Percentiles rank a stretch among this genome's conserved stretches.
Conservation (phyloP, 2,329 filamentous ascomycete genomes). For the Sarocladium strictum region DNA sequence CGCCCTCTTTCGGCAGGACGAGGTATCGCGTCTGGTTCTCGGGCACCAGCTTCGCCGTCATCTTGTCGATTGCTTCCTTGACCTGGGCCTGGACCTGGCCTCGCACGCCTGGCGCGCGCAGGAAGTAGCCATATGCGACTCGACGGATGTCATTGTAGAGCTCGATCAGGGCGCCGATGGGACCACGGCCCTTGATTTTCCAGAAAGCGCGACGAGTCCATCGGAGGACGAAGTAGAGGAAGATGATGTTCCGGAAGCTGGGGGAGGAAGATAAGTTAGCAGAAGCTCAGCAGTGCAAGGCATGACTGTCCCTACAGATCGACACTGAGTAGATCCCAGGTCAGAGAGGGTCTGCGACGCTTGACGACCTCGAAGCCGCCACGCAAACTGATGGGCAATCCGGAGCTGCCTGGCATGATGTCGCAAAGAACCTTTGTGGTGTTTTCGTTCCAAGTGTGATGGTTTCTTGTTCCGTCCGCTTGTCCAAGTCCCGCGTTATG, state of each 20-base stretch:
- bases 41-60: conserved; percentile 79
- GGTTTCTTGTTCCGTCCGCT: not conserved
- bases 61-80: conserved; percentile 68
- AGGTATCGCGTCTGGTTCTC: conserved; percentile 67
- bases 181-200: conserved; percentile 82
- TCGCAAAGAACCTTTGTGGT: not conserved
- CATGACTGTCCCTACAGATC: conserved; percentile 52
- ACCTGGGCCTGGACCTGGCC: conserved; percentile 82
- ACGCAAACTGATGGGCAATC: conserved; percentile 65
- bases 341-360: conserved; percentile 47
- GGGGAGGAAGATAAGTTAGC: conserved; percentile 6
- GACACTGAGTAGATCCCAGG: conserved; percentile 56
- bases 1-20: conserved; percentile 75
- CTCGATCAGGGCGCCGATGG: conserved; percentile 72
- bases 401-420: conserved; percentile 59
- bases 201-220: conserved; percentile 75
- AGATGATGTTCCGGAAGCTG: conserved; percentile 80
- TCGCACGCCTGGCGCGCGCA: conserved; percentile 80
- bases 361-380: conserved; percentile 59
- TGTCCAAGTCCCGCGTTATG: not conserved
- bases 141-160: conserved; percentile 67
- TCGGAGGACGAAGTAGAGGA: conserved; percentile 80
- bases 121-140: conserved; percentile 76
- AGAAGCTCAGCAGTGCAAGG: conserved; percentile 3
- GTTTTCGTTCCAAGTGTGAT: not conserved